Evolutionary conservation across 805 yeast genomes (phyloP), one percentile per base, ranked within the genome.

Genomic region (Peterozyma toletana): DNA sequence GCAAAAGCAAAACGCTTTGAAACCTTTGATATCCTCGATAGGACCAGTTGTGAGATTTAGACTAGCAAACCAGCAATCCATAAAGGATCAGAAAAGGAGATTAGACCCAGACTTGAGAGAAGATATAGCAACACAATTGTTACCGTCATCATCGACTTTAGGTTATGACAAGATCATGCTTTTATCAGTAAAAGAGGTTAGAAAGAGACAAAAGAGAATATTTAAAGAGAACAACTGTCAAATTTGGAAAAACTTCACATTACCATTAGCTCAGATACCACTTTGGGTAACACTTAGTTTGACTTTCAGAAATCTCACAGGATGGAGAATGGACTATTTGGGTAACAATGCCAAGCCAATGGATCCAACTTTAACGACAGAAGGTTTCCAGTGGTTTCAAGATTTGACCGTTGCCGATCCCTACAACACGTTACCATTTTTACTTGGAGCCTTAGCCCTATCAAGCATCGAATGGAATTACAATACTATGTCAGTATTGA

Each of bases 201-300:
- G 90, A 46, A 80, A 78, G 48, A 70, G 95, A 49, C 95, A 91
- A 52, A 79, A 81, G 52, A 59, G 59, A 40, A 66, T 90, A n/a
- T 90, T 84, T 63, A 75, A 73, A 49, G 71, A 75, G 43, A 70
- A 83, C 54, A 67, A 71, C 9, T 86, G 89, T 42, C 91, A 87
- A 55, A 60, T 82, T 46, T 90, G 95, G 88, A 90, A 89, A 59
- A 80, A 85, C 53, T 64, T 79, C 44, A 53, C 85, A 3, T 66
- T 88, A 34, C 97, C 97, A 1, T 64, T 80, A 0, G 76, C 86
- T 14, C 98, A 90, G 57, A 71, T 91, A 16, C 98, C 98, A 0
- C 59, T 90, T 5, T 90, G 96, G 95, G 71, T 89, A 2, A 69
- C 83, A 2, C 69, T 90, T 71, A 83, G 93, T 11, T 68, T 82